These are phyloP conservation scores for Trichoderma sp. DNA, from an alignment of 2,329 filamentous ascomycete species.

Conservation along the genomic window DNA sequence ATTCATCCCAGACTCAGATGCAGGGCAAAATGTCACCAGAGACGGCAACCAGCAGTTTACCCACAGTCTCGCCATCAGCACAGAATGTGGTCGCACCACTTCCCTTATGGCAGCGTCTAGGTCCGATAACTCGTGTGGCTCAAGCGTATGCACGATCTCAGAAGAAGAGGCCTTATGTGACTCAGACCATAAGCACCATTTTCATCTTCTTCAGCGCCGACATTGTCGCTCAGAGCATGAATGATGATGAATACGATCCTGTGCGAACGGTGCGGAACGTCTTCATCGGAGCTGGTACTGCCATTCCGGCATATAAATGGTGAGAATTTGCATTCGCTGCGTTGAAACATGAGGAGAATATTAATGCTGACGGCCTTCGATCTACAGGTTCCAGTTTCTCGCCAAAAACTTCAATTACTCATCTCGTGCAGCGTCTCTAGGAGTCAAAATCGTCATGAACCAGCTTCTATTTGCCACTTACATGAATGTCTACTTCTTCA, in stretches of 20 bases:
- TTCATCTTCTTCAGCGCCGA: constrained; percentile 79
- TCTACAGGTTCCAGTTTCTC: constrained; percentile 71
- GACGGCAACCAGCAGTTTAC: not conserved
- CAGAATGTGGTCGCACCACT: not conserved
- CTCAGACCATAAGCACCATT: constrained; percentile 72
- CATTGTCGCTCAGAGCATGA: constrained; percentile 70
- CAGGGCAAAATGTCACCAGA: not conserved
- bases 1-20: not conserved
- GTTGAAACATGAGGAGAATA: not conserved
- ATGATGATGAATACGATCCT: constrained; percentile 63
- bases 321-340: too few species aligned
- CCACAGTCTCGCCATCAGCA: not conserved
- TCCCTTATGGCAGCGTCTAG: constrained; percentile 55
- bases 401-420: constrained; percentile 80
- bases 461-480: constrained; percentile 78
- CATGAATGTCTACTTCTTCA: constrained; percentile 83
- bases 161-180: constrained; percentile 69
- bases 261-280: constrained; percentile 68
- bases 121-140: constrained; percentile 53
- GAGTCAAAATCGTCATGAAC: constrained; percentile 75
- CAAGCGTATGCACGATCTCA: constrained; percentile 69
- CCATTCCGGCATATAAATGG: constrained; percentile 82
- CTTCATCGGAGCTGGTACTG: constrained; percentile 67
- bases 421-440: constrained; percentile 68
- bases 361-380: not conserved